Conservation (phyloP, 306 rosid species). For the Hippophae rhamnoides region DNA sequence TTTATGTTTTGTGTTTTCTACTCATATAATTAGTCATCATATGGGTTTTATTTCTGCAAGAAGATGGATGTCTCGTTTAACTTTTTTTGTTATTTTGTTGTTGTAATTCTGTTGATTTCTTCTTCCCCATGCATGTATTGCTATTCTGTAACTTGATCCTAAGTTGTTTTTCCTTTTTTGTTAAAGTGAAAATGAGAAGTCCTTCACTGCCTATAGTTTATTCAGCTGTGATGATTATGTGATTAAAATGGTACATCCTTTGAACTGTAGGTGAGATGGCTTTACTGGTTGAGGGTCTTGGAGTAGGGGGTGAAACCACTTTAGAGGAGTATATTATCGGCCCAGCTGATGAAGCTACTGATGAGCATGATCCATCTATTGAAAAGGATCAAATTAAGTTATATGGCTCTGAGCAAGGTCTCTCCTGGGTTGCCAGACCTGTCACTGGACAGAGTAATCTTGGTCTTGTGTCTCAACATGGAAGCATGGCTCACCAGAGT, state of each 20-base stretch:
- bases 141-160: background rate
- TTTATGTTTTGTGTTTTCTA: background rate
- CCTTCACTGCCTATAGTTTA: background rate
- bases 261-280: conserved; percentile 82
- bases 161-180: background rate
- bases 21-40: background rate
- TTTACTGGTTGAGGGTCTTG: conserved; percentile 93
- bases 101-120: background rate
- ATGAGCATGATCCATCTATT: conserved; percentile 50
- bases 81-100: background rate
- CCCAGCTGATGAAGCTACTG: conserved; percentile 47
- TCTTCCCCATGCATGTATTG: background rate
- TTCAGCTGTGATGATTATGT: background rate
- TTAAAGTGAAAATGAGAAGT: background rate
- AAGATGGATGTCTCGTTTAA: background rate
- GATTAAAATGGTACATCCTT: background rate
- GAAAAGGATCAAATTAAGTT: conserved; percentile 55
- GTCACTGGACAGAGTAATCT: conserved; percentile 51
- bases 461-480: conserved; percentile 59
- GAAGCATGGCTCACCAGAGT: conserved; percentile 59
- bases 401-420: conserved; percentile 76
- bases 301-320: conserved; percentile 67
- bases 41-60: background rate
- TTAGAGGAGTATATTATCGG: conserved; percentile 83
- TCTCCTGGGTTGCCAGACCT: conserved; percentile 89